Base-by-base conservation (phyloP, 2,329 filamentous ascomycete genomes). In the Fusarium sp. region DNA sequence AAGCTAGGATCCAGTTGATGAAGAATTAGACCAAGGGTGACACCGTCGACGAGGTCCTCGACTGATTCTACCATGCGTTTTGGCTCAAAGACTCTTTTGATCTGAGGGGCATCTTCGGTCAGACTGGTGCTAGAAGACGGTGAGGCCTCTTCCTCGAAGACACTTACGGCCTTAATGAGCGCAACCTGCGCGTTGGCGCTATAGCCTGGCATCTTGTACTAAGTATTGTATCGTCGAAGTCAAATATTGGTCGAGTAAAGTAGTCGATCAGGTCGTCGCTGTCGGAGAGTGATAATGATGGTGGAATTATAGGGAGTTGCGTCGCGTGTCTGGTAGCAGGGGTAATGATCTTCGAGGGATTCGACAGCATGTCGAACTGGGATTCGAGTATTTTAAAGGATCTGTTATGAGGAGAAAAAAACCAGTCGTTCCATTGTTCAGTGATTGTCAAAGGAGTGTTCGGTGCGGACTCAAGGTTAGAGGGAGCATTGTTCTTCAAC, bases 1-100 rank as follows among this genome's bases (percentile, higher is more conserved):
- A 90, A 92, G 67, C 86, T 82, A 38, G 85, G 78, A 74, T 91
- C 88, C 53, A 92, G 81, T 75, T 90, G 86, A 78, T 88, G 85
- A 66, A 91, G 85, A 51, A 90, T 85, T 71, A 88, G 81, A 44
- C 86, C 88, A 72, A 90, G 86, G 36, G 87, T 79, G 65, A 86
- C 80, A 60, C 88, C 88, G 72, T 90, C 89, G 77, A 83, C 81
- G 50, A 89, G 83, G 59, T 88, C 84, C 57, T 86, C 83, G 56
- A 88, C 81, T n/a, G 84, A 86, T 71, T 85, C 85, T 77, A 85
- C 85, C 68, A 83, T 81, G 41, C 82, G 78, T 42, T 85, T 82
- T 56, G 87, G 79, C 35, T 84, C 78, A 70, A 87, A 88, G 13
- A 86, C 78, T 70, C 79, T 75, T 57, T 82, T 81, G 65, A 78